phyloP scores from a whole-genome alignment of 1,284 basidiomycete species.

The Amylostereum areolatum region DNA sequence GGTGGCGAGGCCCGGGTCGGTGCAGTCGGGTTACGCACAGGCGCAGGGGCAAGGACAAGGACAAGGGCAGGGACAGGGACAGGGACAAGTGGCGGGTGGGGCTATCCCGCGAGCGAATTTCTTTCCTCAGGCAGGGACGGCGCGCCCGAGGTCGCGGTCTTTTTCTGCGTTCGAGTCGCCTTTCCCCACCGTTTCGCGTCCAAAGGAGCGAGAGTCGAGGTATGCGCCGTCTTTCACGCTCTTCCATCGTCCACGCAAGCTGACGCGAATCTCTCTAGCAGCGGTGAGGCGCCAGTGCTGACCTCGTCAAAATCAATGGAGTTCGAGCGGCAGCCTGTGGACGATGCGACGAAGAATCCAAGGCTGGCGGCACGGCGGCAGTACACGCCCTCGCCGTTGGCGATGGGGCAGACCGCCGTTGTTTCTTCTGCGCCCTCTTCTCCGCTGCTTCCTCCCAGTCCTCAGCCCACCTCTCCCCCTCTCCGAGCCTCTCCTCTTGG shows the following conservation, averaged over 20 bases:
- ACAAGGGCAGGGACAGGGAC: no score
- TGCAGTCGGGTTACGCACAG: no score
- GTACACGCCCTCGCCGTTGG: slow-evolving; percentile 46
- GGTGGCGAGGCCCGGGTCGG: no score
- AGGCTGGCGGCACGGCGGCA: no score
- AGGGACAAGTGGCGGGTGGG: slow-evolving; percentile 9
- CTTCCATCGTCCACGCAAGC: no score
- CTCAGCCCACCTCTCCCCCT: slow-evolving; percentile 4
- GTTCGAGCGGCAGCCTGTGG: no score
- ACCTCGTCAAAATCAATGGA: no score
- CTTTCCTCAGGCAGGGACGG: slow-evolving; percentile 43
- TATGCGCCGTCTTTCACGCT: slow-evolving; percentile 11
- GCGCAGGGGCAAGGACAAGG: no score
- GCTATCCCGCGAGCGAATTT: slow-evolving; percentile 57
- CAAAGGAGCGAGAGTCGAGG: slow-evolving; percentile 34
- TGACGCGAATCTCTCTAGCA: no score
- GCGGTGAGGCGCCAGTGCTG: no score
- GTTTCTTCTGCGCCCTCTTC: slow-evolving; percentile 22
- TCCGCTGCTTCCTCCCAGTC: slow-evolving; percentile 13
- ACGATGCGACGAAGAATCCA: no score
- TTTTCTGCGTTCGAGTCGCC: slow-evolving; percentile 61
- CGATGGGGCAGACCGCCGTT: slow-evolving; percentile 35
- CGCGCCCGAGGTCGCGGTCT: slow-evolving; percentile 63
- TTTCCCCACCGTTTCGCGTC: slow-evolving; percentile 23
- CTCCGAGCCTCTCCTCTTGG: no score